Percentiles rank a stretch among this genome's conserved stretches.
Conservation (phyloP, 2,329 filamentous ascomycete genomes). For the Tolypocladium inflatum region DNA sequence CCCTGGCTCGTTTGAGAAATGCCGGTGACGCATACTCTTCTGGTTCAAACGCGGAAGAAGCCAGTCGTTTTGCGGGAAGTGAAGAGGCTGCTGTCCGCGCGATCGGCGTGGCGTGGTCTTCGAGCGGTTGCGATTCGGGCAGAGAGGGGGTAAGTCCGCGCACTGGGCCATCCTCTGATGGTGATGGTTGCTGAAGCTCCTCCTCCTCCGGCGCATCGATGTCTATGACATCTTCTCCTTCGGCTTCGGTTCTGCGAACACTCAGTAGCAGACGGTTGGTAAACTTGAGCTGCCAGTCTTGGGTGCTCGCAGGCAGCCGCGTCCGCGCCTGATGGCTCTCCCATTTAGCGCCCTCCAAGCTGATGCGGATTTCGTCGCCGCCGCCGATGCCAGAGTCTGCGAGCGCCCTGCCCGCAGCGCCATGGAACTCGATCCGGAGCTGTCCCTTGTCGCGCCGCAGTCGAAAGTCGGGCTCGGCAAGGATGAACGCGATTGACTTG, state of each 20-base stretch:
- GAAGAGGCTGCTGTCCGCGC: slow-evolving; percentile 1
- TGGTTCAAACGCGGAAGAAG: slow-evolving; percentile 25
- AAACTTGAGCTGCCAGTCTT: slow-evolving; percentile 52
- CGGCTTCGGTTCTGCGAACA: slow-evolving; percentile 30
- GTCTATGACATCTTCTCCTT: slow-evolving; percentile 39
- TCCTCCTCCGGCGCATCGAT: slow-evolving; percentile 29
- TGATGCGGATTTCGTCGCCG: slow-evolving; percentile 64
- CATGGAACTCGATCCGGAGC: slow-evolving; percentile 67
- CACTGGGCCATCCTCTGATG: background rate
- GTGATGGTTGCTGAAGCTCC: slow-evolving; percentile 4
- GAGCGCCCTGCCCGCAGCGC: slow-evolving; percentile 59
- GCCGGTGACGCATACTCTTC: slow-evolving; percentile 67
- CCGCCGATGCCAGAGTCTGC: slow-evolving; percentile 61
- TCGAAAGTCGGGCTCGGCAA: slow-evolving; percentile 78
- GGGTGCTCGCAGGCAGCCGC: slow-evolving; percentile 37
- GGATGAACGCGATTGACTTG: slow-evolving; percentile 63
- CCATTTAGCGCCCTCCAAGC: slow-evolving; percentile 61
- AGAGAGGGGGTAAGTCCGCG: background rate
- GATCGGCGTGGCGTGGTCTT: slow-evolving; percentile 2
- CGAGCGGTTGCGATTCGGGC: background rate
- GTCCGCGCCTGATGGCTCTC: slow-evolving; percentile 38
- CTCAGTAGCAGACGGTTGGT: slow-evolving; percentile 37
- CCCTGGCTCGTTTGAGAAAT: slow-evolving; percentile 62
- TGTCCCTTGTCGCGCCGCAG: slow-evolving; percentile 70
- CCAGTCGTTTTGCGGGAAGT: slow-evolving; percentile 22